These are phyloP conservation scores for Tolypocladium pustulatum DNA, from an alignment of 2,329 filamentous ascomycete genomes.

Conservation along the genomic window DNA sequence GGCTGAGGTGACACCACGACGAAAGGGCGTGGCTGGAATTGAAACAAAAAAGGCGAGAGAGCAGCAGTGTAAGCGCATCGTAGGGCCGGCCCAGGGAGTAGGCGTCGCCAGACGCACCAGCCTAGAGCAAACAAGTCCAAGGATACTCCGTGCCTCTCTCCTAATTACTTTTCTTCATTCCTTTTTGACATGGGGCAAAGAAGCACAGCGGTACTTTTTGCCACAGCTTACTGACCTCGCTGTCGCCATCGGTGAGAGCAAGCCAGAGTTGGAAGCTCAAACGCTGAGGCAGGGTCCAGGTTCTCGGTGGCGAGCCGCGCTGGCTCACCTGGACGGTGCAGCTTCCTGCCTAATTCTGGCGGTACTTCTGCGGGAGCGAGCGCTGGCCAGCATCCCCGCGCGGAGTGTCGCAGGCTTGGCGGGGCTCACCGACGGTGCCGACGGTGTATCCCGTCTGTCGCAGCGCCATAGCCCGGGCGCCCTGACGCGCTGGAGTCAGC, in stretches of 20 bases:
- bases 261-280: not conserved
- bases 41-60: not conserved
- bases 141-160: not conserved
- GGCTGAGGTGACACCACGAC: constrained; percentile 5
- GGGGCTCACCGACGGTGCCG: not conserved
- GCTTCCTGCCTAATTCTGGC: not conserved
- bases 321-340: not conserved
- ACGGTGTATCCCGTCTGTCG: too few species aligned
- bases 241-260: not conserved
- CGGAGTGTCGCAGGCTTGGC: not conserved
- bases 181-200: not conserved
- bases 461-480: not conserved
- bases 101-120: not conserved
- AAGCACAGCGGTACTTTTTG: not conserved
- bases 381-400: not conserved
- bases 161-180: not conserved
- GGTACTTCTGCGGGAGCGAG: not conserved
- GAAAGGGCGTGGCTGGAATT: not conserved
- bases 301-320: not conserved
- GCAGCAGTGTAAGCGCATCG: not conserved
- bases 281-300: too few species aligned
- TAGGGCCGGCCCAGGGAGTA: not conserved
- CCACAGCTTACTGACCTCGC: not conserved
- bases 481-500: not conserved
- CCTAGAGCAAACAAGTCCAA: not conserved